phyloP scores from a whole-genome alignment of 768 basidiomycete genomes.

The Lyophyllum shimeji region DNA sequence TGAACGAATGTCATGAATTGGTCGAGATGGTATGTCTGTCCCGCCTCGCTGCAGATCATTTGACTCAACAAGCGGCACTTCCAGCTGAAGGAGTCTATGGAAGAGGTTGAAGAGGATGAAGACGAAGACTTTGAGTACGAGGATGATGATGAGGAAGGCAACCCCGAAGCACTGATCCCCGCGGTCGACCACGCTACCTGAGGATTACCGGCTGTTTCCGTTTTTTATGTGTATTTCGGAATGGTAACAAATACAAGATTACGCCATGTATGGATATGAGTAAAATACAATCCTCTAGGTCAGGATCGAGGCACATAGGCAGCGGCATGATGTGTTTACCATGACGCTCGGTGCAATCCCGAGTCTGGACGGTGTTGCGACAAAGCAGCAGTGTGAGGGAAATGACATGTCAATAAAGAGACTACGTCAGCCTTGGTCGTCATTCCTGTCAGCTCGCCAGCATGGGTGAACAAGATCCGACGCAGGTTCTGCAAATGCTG shows the following conservation, averaged over 20 bases:
- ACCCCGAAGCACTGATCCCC: background rate
- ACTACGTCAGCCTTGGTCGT: conserved; percentile 71
- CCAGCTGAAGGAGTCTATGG: conserved; percentile 84
- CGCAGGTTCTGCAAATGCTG: conserved; percentile 57
- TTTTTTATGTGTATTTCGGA: background rate
- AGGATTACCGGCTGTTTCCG: background rate
- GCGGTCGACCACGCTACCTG: background rate
- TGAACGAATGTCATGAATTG: conserved; percentile 95
- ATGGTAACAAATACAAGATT: conserved; percentile 6
- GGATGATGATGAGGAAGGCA: conserved; percentile 24
- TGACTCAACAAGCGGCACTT: background rate
- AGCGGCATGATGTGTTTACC: background rate
- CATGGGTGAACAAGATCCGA: conserved; percentile 64
- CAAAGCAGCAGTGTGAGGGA: conserved; percentile 51
- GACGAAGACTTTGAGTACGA: conserved; percentile 50
- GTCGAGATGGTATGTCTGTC: conserved; percentile 77
- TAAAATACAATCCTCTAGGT: conserved; percentile 5
- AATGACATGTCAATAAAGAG: conserved; percentile 54
- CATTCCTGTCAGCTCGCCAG: conserved; percentile 61
- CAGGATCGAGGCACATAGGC: background rate
- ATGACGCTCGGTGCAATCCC: background rate
- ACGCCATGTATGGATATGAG: background rate
- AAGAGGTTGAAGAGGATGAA: conserved; percentile 61
- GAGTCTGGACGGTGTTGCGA: conserved; percentile 12
- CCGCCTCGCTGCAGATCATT: background rate